Conservation (phyloP, 139 green algal genomes). For the Volvox reticuliferus region DNA sequence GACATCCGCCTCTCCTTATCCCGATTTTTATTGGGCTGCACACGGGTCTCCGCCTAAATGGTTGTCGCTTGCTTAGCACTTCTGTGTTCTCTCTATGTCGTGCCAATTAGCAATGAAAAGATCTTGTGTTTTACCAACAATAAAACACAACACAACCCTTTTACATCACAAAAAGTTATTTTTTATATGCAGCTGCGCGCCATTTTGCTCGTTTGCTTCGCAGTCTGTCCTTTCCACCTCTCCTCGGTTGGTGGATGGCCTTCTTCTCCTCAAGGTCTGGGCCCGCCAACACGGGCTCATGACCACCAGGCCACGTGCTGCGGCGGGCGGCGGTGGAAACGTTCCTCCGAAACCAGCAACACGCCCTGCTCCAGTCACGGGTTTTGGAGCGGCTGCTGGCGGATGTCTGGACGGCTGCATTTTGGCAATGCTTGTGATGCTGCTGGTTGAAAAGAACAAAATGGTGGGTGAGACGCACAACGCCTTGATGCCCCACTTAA, state of each 20-base stretch:
- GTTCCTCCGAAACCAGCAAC: not conserved
- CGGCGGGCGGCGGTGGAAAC: not conserved
- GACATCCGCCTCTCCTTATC: no score
- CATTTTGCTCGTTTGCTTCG: constrained; percentile 24
- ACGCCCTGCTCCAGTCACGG: not conserved
- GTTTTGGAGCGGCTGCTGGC: not conserved
- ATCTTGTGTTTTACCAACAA: no score
- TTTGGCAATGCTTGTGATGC: constrained; percentile 70
- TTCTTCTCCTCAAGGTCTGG: constrained; percentile 83
- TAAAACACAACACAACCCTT: no score
- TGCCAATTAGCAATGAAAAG: no score
- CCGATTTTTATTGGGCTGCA: no score
- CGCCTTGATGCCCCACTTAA: no score
- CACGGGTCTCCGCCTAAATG: no score
- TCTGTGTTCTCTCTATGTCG: no score
- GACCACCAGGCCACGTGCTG: not conserved
- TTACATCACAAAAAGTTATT: no score
- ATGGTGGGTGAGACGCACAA: constrained; percentile 60
- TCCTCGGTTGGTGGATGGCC: constrained; percentile 60
- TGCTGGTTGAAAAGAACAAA: constrained; percentile 61
- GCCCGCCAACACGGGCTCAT: constrained; percentile 65
- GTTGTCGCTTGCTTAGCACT: no score
- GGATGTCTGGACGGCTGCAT: constrained; percentile 71
- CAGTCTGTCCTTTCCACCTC: constrained; percentile 40
- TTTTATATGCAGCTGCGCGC: no score